These are phyloP conservation scores for Alternaria conjuncta DNA, from an alignment of 2,329 filamentous ascomycete species.

Conservation along the genomic window DNA sequence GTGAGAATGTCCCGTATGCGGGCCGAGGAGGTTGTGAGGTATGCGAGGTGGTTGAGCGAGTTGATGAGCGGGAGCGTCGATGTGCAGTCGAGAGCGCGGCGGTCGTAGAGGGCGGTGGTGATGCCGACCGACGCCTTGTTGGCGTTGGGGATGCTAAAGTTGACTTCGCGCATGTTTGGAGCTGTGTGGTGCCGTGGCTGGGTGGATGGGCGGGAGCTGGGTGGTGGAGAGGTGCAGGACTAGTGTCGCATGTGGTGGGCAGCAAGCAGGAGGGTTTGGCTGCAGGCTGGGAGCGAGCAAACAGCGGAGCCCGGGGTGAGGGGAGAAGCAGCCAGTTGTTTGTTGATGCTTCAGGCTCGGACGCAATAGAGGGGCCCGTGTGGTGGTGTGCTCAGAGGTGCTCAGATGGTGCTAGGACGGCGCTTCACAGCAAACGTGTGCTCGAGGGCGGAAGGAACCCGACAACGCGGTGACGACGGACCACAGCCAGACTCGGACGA, in stretches of 20 bases:
- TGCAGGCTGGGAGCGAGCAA: conserved; percentile 17
- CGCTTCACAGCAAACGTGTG: conserved; percentile 17
- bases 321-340: not conserved
- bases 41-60: conserved; percentile 97
- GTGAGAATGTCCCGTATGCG: conserved; percentile 97
- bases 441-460: conserved; percentile 19
- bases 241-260: conserved; percentile 43
- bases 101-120: conserved; percentile 97
- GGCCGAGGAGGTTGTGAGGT: conserved; percentile 96
- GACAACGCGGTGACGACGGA: conserved; percentile 15
- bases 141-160: conserved; percentile 98
- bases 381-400: conserved; percentile 8
- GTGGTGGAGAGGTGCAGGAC: conserved; percentile 37
- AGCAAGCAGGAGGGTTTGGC: conserved; percentile 15
- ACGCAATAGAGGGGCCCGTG: conserved; percentile 16
- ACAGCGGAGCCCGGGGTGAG: conserved; percentile 12
- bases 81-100: conserved; percentile 95
- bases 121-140: conserved; percentile 99
- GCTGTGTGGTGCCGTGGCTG: conserved; percentile 21
- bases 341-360: not conserved
- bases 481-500: conserved; percentile 15
- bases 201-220: conserved; percentile 14
- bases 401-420: conserved; percentile 2
- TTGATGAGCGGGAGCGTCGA: conserved; percentile 98
- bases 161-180: conserved; percentile 93